Evolutionary conservation across 2,329 filamentous ascomycete species (phyloP).

Genomic region (Diaporthe humulicola): DNA sequence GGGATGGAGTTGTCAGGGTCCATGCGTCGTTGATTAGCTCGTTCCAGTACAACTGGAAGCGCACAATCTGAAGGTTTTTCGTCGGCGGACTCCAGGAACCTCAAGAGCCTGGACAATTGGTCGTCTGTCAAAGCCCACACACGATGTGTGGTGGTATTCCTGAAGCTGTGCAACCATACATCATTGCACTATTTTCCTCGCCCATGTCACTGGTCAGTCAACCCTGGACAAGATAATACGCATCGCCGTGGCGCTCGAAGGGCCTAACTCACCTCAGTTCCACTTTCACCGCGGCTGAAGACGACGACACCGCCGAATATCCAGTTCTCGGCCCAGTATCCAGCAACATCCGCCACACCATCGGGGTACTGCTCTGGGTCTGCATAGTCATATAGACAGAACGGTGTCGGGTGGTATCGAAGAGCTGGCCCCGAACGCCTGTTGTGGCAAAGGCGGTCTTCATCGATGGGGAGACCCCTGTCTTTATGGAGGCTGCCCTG

Average conservation of each 20-base stretch:
- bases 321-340: conserved; percentile 23
- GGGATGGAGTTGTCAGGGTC: conserved; percentile 9
- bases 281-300: conserved; percentile 4
- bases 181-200: neutral
- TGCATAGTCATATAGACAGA: neutral
- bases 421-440: fast-evolving
- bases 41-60: neutral
- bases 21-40: neutral
- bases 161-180: conserved; percentile 10
- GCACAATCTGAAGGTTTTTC: neutral
- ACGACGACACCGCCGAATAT: conserved; percentile 14
- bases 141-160: neutral
- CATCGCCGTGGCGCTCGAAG: neutral
- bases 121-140: neutral
- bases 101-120: neutral
- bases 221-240: no score
- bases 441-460: neutral
- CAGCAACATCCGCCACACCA: neutral
- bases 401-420: neutral
- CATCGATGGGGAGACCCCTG: neutral
- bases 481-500: neutral
- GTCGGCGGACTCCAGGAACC: neutral
- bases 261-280: neutral
- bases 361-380: neutral
- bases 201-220: neutral